Percentiles rank a stretch among this genome's conserved stretches.
Conservation (phyloP, 1,139 yeast genomes). For the Saccharomyces hybrid region DNA sequence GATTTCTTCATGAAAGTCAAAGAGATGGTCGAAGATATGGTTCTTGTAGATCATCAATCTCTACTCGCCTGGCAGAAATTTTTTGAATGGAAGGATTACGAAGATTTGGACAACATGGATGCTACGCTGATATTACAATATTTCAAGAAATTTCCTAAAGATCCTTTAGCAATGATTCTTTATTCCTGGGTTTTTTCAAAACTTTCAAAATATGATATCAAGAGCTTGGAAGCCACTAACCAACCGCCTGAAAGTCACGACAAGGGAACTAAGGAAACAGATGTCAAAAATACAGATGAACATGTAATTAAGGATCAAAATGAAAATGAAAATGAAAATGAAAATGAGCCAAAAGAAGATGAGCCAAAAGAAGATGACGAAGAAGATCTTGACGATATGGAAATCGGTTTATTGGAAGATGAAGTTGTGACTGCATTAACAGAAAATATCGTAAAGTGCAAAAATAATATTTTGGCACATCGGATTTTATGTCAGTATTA, state of each 20-base stretch:
- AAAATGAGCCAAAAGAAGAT: conserved; percentile 18
- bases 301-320: conserved; percentile 11
- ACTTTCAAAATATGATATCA: conserved; percentile 40
- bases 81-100: conserved; percentile 68
- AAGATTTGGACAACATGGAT: conserved; percentile 44
- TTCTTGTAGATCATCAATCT: conserved; percentile 55
- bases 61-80: conserved; percentile 65
- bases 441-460: conserved; percentile 43
- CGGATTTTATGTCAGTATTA: conserved; percentile 59
- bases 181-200: conserved; percentile 58
- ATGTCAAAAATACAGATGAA: conserved; percentile 14
- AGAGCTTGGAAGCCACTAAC: conserved; percentile 12
- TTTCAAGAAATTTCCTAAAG: conserved; percentile 48
- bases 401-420: conserved; percentile 35
- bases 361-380: conserved; percentile 12
- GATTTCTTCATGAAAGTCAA: conserved; percentile 38
- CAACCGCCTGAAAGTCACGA: conserved; percentile 1
- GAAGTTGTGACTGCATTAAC: conserved; percentile 47
- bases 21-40: conserved; percentile 64
- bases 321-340: conserved; percentile 18
- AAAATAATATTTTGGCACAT: conserved; percentile 51
- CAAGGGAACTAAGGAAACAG: conserved; percentile 14
- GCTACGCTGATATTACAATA: conserved; percentile 41
- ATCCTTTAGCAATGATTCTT: conserved; percentile 57
- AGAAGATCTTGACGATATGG: conserved; percentile 18